Evolutionary conservation across 352 stramenopile species (phyloP).

Genomic region (Phytophthora nicotianae): DNA sequence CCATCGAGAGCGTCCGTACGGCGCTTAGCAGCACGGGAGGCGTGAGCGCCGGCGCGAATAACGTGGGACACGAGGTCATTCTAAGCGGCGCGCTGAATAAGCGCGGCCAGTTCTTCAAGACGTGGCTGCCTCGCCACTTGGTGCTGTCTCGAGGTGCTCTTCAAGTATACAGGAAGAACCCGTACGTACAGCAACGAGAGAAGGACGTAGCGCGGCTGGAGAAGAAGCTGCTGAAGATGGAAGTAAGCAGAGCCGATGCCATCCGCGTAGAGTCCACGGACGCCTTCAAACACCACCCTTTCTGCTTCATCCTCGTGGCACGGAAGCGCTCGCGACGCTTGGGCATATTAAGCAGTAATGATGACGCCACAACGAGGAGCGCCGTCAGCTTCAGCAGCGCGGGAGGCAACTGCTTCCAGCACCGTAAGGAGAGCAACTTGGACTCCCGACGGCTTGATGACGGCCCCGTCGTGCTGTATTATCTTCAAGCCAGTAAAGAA

Average conservation of each 20-base stretch:
- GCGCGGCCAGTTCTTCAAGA: constrained; percentile 78
- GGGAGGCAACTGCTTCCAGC: constrained; percentile 53
- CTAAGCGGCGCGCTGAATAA: constrained; percentile 68
- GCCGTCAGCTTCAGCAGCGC: constrained; percentile 25
- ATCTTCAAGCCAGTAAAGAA: constrained; percentile 69
- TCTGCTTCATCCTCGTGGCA: constrained; percentile 65
- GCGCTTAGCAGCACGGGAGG: constrained; percentile 29
- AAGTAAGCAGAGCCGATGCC: constrained; percentile 62
- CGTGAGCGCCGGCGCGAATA: constrained; percentile 2
- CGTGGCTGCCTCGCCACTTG: constrained; percentile 73
- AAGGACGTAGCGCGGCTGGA: constrained; percentile 55
- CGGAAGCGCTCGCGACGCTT: constrained; percentile 58
- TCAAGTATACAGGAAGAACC: constrained; percentile 79
- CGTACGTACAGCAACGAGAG: constrained; percentile 36
- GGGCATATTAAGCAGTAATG: constrained; percentile 4
- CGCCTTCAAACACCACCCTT: constrained; percentile 63
- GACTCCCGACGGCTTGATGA: constrained; percentile 42
- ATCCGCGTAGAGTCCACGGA: constrained; percentile 66
- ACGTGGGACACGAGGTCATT: constrained; percentile 52
- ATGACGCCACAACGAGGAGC: constrained; percentile 19
- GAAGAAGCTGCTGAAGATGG: constrained; percentile 69
- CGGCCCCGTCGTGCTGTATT: constrained; percentile 62
- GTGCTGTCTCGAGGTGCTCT: constrained; percentile 65
- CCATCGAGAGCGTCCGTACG: constrained; percentile 43
- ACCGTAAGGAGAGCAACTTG: constrained; percentile 68